Base-by-base conservation (phyloP, 441 rosid genomes). In the Croton setiger region DNA sequence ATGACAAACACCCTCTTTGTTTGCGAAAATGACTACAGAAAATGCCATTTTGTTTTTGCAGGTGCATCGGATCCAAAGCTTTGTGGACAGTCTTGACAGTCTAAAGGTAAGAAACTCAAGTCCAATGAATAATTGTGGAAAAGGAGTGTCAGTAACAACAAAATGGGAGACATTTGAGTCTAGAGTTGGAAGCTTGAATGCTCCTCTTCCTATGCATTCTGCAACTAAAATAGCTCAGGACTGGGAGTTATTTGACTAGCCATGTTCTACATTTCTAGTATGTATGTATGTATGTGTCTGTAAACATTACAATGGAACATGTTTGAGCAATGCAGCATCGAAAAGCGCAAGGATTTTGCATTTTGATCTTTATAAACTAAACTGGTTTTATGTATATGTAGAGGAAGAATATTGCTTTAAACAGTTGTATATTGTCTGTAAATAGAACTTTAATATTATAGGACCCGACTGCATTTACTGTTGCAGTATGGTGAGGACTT, bases 241-340 rank as follows among this genome's bases (percentile, higher is more conserved):
- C 55, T 86, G 86, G 94, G 87, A 82, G 71, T 64, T 75, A 64
- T 84, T 88, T 63, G 86, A 82, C 56, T 88, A 47, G 60, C 51
- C 52, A 51, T 81, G 45, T 83, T 48, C 57, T 0, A 18, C 2
- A 17, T 41, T 0, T n/a, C 36, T 44, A 27, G 31, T 27, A 27
- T n/a, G n/a, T 27, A 27, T 27, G 2, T 27, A 27, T 27, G 31
- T 27, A 27, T 2, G 31, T 45, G 45, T 57, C 52, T 48, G 18
- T 48, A 15, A 48, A 48, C 15, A 14, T 48, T 48, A 15, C 18
- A 48, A 17, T 48, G 18, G 52, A 48, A 48, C 6, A 48, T 48
- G 52, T 48, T 48, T 48, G 17, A 15, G 52, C 52, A 48, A 48
- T 6, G 6, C 7, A 13, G 1, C 52, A 14, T 4, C 1, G 52